Base-by-base conservation (phyloP, 2,329 filamentous ascomycete genomes). In the Aureobasidium sp. region DNA sequence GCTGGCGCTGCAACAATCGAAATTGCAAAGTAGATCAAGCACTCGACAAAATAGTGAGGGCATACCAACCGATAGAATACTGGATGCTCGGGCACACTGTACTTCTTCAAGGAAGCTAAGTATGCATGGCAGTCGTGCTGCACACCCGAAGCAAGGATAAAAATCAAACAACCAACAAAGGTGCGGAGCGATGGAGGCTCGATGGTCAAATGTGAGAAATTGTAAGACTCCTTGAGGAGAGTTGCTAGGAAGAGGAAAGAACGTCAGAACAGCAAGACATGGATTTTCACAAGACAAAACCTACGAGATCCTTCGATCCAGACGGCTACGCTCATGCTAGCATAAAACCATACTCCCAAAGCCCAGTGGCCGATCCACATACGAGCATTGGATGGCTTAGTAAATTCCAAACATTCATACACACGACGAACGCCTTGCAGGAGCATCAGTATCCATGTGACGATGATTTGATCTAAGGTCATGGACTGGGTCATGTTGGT, bases 31-130 rank as follows among this genome's bases (percentile, higher is more conserved):
- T 99, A 97, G 62, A 97, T 84, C 44, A 88, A 72, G 70, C 90
- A 92, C 76, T 97, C 94, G 69, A 88, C 90, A 3, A 89, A 89
- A 74, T 97, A 99, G 75, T 99, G 94, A 21, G 94, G 91, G 68
- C 89, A 95, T 42, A 97, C 76, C 27, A 95, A 74, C 62, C 80
- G 78, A 48, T 79, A 78, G 73, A 97, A 99, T 62, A 88, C 76
- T 3, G 87, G 86, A 63, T 88, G 81, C 2, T 81, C 77, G 0
- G 93, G 93, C 29, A 97, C 79, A 11, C 88, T 89, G 74, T 99
- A 97, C 70, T 91, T 93, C 50, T 71, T 73, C 27, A 80, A 68
- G 11, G 71, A 73, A 49, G 75, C 74, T 37, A 81, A 72, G 67
- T 81, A 78, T 32, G 70, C 72, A 66, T 81, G 79, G 65, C 75